Evolutionary conservation across 306 rosid genomes (phyloP), one percentile per base, ranked within the genome.

Genomic region (Casuarina glauca): DNA sequence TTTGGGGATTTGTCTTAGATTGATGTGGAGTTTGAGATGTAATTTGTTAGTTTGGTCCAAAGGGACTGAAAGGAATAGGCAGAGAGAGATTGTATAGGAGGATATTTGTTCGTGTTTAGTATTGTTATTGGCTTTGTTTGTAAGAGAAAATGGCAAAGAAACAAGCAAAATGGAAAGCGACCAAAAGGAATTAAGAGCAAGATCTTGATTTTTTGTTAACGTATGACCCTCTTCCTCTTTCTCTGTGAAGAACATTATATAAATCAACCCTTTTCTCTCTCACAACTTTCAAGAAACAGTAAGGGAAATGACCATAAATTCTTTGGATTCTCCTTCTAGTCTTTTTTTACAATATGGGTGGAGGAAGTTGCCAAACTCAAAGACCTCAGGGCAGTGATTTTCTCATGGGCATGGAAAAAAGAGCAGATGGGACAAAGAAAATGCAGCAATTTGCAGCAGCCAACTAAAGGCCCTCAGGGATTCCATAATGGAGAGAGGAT

Each of bases 81-180:
- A 76, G 88, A 89, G 86, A 68, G 88, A 82, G 86, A 74, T 86
- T 93, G 93, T 93, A 89, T 87, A 91, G 95, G 84, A 91, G 95
- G 96, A 88, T 75, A 78, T 87, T 84, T 82, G 45, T 82, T 79
- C 66, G 80, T 74, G 80, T 61, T 74, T 74, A 76, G 43, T 74
- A 42, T 71, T 81, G 54, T 44, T 82, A 69, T 78, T 88, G 74
- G 19, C 50, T 69, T 84, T n/a, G 54, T 81, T 74, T 82, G 81
- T 69, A 67, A 80, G 72, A 76, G 53, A 76, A 26, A 38, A 70
- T 83, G 39, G 64, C 9, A 45, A 50, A n/a, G 42, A 66, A 68
- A 68, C 66, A 66, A 43, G 70, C 20, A 62, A 71, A 73, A 55
- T 11, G 15, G 74, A 52, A 44, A 73, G 66, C 72, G 36, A 78